Conservation (phyloP, 139 green algal genomes). For the Haematococcus sp. region DNA sequence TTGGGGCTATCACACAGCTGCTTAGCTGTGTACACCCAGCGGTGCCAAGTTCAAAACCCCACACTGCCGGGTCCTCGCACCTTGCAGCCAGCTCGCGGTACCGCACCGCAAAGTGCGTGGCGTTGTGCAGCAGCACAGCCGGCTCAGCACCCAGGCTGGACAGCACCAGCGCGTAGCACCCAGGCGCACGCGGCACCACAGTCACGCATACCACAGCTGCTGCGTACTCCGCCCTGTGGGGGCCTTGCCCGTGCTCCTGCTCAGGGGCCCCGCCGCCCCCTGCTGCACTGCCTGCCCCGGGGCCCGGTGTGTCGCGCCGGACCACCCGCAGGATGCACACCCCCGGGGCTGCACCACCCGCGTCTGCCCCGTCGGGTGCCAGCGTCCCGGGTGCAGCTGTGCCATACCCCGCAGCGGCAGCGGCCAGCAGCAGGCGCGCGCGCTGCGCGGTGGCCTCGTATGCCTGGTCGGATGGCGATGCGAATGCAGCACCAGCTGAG, state of each 20-base stretch:
- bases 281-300: not conserved
- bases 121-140: conserved; percentile 7
- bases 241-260: too few species aligned
- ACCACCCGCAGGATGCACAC: not conserved
- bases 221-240: not conserved
- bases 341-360: too few species aligned
- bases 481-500: too few species aligned
- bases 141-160: not conserved
- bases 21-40: too few species aligned
- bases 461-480: too few species aligned
- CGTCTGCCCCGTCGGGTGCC: too few species aligned
- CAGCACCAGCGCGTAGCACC: conserved; percentile 9
- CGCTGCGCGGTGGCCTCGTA: too few species aligned
- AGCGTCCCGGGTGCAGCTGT: too few species aligned
- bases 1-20: too few species aligned
- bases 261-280: not conserved
- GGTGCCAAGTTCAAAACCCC: too few species aligned
- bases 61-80: not conserved
- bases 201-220: not conserved
- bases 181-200: conserved; percentile 4
- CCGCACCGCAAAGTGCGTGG: not conserved
- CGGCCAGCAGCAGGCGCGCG: too few species aligned
- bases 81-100: not conserved
- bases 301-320: not conserved
- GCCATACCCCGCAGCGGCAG: too few species aligned